A percentile compares a stretch with the other conserved stretches of the same genome.
Conservation (phyloP, 257 asterid genomes). For the Mitragyna speciosa region DNA sequence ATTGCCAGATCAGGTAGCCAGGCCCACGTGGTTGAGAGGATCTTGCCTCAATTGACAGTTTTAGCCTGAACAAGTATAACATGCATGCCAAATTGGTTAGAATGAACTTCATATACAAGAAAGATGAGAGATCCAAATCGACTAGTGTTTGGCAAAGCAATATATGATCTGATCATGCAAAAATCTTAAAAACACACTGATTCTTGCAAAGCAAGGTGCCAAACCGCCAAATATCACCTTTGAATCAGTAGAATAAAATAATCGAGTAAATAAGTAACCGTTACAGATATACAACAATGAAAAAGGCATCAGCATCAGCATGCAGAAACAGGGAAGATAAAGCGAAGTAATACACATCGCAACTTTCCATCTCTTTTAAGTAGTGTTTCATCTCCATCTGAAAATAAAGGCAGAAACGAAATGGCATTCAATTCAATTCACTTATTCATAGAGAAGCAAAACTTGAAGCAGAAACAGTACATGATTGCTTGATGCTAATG, state of each 20-base stretch:
- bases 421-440: neutral
- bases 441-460: neutral
- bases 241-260: neutral
- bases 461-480: neutral
- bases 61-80: conserved; percentile 2
- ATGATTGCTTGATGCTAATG: neutral
- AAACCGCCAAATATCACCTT: neutral
- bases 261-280: too few species aligned
- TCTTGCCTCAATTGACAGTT: neutral
- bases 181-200: neutral
- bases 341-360: neutral
- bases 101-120: neutral
- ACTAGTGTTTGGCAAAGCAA: neutral
- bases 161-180: neutral
- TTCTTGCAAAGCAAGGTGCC: conserved; percentile 2
- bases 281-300: neutral
- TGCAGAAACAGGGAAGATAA: neutral
- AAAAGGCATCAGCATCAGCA: neutral
- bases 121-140: neutral
- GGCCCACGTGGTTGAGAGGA: neutral
- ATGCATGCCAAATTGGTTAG: neutral
- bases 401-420: neutral
- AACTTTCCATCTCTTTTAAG: neutral
- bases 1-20: neutral
- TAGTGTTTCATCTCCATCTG: neutral